Conservation (phyloP, 257 asterid species). For the Forsythia viridissima region DNA sequence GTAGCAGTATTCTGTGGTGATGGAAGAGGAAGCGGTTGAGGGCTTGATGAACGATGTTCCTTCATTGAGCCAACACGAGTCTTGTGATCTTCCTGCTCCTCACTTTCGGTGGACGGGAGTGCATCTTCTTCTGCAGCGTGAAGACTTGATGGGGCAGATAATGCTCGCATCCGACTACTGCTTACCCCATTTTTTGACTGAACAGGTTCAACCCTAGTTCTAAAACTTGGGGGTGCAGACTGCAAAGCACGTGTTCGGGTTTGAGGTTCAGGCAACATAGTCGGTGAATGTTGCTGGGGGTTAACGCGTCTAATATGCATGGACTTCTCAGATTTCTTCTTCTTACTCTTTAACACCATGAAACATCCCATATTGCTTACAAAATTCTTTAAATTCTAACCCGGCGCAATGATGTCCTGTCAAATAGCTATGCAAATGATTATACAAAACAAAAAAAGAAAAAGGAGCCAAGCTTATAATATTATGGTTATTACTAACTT, state of each 20-base stretch:
- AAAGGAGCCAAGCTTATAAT: conserved; percentile 1
- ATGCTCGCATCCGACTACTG: conserved; percentile 55
- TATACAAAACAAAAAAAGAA: conserved; percentile 2
- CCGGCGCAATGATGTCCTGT: conserved; percentile 35
- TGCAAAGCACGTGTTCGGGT: conserved; percentile 57
- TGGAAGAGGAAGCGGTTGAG: conserved; percentile 97
- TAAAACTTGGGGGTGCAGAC: conserved; percentile 93
- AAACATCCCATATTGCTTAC: conserved; percentile 76
- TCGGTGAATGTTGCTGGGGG: conserved; percentile 67
- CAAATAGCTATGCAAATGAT: neutral
- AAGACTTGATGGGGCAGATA: conserved; percentile 84
- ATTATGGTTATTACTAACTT: neutral
- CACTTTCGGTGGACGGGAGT: conserved; percentile 50
- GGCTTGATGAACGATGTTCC: conserved; percentile 65
- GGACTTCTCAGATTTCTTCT: conserved; percentile 66
- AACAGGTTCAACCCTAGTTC: conserved; percentile 60
- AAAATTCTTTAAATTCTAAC: conserved; percentile 19
- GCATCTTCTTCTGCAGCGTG: conserved; percentile 65
- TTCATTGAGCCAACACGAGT: conserved; percentile 64
- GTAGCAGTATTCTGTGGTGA: conserved; percentile 55
- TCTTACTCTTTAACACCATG: conserved; percentile 64
- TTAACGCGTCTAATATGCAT: conserved; percentile 45
- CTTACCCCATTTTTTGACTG: conserved; percentile 39
- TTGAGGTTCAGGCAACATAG: conserved; percentile 78
- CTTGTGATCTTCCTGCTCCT: conserved; percentile 71